Percentiles rank a stretch among this genome's conserved stretches.
Conservation (phyloP, 768 basidiomycete genomes). For the Trichaptum fuscoviolaceum region DNA sequence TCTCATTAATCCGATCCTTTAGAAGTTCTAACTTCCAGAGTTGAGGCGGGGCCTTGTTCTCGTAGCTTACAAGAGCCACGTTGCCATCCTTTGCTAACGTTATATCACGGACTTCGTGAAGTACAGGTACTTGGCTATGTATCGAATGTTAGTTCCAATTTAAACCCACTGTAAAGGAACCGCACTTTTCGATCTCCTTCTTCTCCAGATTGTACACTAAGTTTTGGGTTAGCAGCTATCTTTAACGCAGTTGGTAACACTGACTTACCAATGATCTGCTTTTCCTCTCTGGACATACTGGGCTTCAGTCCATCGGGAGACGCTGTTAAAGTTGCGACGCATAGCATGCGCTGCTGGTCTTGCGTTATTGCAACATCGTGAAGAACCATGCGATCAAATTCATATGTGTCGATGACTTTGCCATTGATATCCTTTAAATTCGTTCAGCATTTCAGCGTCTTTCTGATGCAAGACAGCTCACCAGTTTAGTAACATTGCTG, state of each 20-base stretch:
- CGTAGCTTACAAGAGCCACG: constrained; percentile 66
- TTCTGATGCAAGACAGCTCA: constrained; percentile 23
- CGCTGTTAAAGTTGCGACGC: constrained; percentile 60
- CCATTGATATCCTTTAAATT: constrained; percentile 49
- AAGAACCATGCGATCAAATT: constrained; percentile 56
- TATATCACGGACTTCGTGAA: constrained; percentile 70
- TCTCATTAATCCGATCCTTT: constrained; percentile 27
- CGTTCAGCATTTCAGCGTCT: not conserved
- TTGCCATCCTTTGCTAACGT: constrained; percentile 56
- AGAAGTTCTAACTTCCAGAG: constrained; percentile 19
- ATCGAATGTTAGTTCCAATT: constrained; percentile 6
- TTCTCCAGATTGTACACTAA: constrained; percentile 64
- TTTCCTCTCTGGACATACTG: constrained; percentile 65
- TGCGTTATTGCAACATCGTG: constrained; percentile 70
- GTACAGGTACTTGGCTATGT: constrained; percentile 61
- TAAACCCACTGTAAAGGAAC: not conserved
- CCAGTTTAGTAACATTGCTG: constrained; percentile 54
- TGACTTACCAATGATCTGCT: constrained; percentile 62
- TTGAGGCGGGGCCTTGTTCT: constrained; percentile 44
- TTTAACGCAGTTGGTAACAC: not conserved
- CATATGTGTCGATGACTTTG: constrained; percentile 49
- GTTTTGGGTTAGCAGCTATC: not conserved
- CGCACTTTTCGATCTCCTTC: constrained; percentile 62
- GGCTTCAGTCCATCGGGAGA: constrained; percentile 61
- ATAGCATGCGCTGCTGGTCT: constrained; percentile 57